Percentiles rank a stretch among this genome's conserved stretches.
phyloP scores from a whole-genome alignment of 2,329 filamentous ascomycete species.

The Zopfia rhizophila region DNA sequence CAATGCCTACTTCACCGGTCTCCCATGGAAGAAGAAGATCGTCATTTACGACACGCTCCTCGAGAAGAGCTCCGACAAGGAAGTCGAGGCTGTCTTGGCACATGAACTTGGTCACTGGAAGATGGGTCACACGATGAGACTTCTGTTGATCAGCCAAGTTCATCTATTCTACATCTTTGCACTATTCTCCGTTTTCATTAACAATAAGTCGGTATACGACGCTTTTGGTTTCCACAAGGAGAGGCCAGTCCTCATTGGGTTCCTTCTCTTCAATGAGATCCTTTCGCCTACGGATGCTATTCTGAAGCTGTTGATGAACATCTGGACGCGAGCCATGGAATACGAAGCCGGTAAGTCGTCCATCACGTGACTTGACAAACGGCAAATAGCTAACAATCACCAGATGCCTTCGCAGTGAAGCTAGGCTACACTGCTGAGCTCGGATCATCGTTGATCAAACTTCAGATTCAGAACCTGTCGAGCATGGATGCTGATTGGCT shows the following conservation, averaged over 20 bases:
- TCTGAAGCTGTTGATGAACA: constrained; percentile 95
- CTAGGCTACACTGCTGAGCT: constrained; percentile 88
- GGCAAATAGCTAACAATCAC: constrained; percentile 26
- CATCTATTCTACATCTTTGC: constrained; percentile 98
- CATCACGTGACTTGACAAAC: constrained; percentile 3
- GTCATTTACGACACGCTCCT: constrained; percentile 98
- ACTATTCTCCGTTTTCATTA: constrained; percentile 96
- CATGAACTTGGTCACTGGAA: constrained; percentile 99
- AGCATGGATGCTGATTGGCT: constrained; percentile 99
- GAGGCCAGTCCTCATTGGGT: constrained; percentile 94
- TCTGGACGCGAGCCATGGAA: constrained; percentile 92
- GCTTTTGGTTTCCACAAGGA: constrained; percentile 88
- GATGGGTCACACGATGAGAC: constrained; percentile 90
- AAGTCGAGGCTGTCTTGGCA: constrained; percentile 93
- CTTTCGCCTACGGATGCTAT: constrained; percentile 93
- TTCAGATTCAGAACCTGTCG: constrained; percentile 97
- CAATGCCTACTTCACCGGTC: constrained; percentile 95
- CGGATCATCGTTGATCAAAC: constrained; percentile 89
- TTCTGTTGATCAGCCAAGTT: constrained; percentile 82
- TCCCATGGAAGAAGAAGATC: constrained; percentile 99
- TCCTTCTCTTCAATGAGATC: constrained; percentile 97
- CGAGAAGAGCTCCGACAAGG: constrained; percentile 90
- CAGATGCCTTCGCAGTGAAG: constrained; percentile 83
- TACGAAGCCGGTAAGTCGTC: constrained; percentile 79
- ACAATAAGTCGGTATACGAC: constrained; percentile 89